Base-by-base conservation (phyloP, 1,284 basidiomycete species). In the Vanrija sp. region DNA sequence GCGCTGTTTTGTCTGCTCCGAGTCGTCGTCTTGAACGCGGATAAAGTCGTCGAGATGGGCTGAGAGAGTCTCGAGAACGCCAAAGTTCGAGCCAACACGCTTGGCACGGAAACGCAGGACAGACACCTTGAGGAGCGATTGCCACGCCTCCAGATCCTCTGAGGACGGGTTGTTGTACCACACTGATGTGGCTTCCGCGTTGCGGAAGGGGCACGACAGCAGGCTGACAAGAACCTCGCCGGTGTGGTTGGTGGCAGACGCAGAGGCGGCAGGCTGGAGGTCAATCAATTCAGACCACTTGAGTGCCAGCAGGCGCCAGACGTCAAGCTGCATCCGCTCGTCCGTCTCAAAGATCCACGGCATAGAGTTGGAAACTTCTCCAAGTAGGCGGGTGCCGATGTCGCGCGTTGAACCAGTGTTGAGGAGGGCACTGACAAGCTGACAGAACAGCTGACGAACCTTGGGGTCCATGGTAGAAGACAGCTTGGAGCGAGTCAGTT, bases 61-160 rank as follows among this genome's bases (percentile, higher is more conserved):
- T 2, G 71, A 67, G 8, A 75, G 57, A 7, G 65, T 61, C 52
- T 75, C 72, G 38, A 75, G 57, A 5, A 75, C 65, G 23, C 72
- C 73, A 45, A 67, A 58, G 58, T 75, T 73, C 15, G 68, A 59
- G 5, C 69, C 72, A 1, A 65, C 67, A 4, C 63, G 55, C 56
- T 67, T 70, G 21, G 69, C 67, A 18, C 68, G 58, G 62, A 69
- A 75, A 9, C 71, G 63, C 12, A 65, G 51, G 10, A 72, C 65
- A 3, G 68, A 66, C 5, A 58, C 63, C 45, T 62, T 51, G 25
- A 75, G 61, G 12, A 75, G 52, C 15, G 29, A 21, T 34, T 66
- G 51, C 73, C 73, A 75, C 5, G 61, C 61, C 6, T 40, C 52
- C 16, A 73, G 57, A 52, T 70, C 67, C 7, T 62, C 60, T 6